Evolutionary conservation across 2,329 filamentous ascomycete species (phyloP).

Genomic region (Fusarium anthophilum): DNA sequence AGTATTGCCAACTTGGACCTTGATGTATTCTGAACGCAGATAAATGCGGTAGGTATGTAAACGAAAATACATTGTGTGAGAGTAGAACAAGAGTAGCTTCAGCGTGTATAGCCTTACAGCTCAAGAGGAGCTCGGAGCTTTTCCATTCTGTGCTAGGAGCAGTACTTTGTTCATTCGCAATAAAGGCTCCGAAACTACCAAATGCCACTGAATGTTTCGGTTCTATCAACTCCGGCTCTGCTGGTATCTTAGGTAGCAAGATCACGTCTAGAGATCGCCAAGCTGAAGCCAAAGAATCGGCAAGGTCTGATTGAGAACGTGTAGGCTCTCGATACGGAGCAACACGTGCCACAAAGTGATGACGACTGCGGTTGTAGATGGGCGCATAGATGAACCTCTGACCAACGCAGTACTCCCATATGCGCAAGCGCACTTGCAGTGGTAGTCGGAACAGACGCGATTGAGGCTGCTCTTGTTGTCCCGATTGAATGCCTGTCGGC

Average conservation of each 20-base stretch:
- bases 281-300: accelerated
- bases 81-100: accelerated
- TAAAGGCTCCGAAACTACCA: neutral
- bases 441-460: neutral
- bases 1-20: neutral
- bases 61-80: neutral
- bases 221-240: neutral
- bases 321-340: neutral
- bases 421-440: neutral
- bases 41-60: neutral
- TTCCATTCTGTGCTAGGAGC: neutral
- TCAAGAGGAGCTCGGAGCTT: neutral
- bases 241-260: neutral
- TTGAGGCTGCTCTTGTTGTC: neutral
- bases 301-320: neutral
- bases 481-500: neutral
- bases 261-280: neutral
- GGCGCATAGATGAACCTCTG: neutral
- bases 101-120: neutral
- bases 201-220: neutral
- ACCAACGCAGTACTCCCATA: neutral
- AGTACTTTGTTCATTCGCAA: accelerated
- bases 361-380: neutral
- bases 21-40: neutral
- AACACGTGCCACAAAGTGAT: neutral